A percentile compares a stretch with the other conserved stretches of the same genome.
phyloP scores from a whole-genome alignment of 768 basidiomycete genomes.

The Sistotremastrum niveocremeum region DNA sequence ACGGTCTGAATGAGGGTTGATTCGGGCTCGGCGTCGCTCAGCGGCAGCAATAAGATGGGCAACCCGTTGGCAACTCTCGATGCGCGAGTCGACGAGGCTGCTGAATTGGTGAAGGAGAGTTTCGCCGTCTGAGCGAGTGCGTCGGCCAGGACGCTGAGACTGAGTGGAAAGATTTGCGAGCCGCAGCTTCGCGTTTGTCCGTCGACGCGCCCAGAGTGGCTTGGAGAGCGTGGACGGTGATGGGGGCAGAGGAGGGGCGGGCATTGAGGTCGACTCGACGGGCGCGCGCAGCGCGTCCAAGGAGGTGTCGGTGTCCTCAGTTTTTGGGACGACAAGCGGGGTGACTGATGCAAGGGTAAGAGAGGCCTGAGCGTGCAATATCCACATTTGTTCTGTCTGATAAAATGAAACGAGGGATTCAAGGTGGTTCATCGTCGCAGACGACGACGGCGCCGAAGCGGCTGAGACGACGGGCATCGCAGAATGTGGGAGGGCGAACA shows the following conservation, averaged over 20 bases:
- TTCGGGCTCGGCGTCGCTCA: too few species aligned
- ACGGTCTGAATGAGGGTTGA: too few species aligned
- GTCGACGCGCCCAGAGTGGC: too few species aligned
- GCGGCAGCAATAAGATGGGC: conserved; percentile 32
- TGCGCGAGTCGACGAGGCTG: conserved; percentile 56
- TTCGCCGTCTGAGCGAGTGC: conserved; percentile 15
- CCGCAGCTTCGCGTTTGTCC: neutral
- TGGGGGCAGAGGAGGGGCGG: too few species aligned
- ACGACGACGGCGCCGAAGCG: conserved; percentile 19
- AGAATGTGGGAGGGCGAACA: conserved; percentile 8
- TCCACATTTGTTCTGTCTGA: conserved; percentile 59
- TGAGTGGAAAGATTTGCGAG: neutral
- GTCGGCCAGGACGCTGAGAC: neutral
- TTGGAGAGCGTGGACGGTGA: too few species aligned
- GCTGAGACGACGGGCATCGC: conserved; percentile 12
- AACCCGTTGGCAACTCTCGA: conserved; percentile 63
- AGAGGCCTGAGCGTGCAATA: conserved; percentile 47
- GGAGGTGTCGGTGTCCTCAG: conserved; percentile 1
- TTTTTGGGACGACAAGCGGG: conserved; percentile 12
- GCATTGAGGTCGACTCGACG: too few species aligned
- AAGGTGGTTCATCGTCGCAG: conserved; percentile 39
- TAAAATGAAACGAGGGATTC: conserved; percentile 55
- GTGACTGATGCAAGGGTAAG: conserved; percentile 32
- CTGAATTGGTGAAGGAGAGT: conserved; percentile 56
- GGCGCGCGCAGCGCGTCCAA: too few species aligned